phyloP scores from a whole-genome alignment of 2,329 filamentous ascomycete genomes.

The Cadophora gregata region DNA sequence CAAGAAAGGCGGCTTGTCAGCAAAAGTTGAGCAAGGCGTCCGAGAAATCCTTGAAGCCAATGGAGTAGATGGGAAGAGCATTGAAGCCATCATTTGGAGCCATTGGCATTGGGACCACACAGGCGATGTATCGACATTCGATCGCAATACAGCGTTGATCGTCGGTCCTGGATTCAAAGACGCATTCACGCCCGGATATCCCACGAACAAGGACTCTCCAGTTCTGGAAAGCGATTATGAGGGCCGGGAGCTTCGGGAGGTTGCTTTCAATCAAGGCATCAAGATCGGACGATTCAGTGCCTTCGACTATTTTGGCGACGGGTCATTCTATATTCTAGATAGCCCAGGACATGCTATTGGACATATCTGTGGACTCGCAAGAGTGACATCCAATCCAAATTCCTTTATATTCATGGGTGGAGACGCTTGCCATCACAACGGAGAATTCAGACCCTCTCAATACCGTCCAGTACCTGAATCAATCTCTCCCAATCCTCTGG shows the following conservation, averaged over 20 bases:
- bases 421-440: slow-evolving; percentile 53
- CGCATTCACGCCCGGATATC: slow-evolving; percentile 52
- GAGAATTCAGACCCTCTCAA: slow-evolving; percentile 52
- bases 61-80: slow-evolving; percentile 43
- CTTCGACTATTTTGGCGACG: slow-evolving; percentile 61
- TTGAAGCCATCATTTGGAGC: slow-evolving; percentile 46
- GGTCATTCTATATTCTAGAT: slow-evolving; percentile 58
- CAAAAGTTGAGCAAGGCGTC: slow-evolving; percentile 51
- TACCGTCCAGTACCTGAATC: slow-evolving; percentile 48
- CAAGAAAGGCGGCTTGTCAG: slow-evolving; percentile 43
- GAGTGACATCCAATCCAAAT: slow-evolving; percentile 43
- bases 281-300: slow-evolving; percentile 54
- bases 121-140: slow-evolving; percentile 52
- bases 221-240: slow-evolving; percentile 51
- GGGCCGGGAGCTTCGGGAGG: slow-evolving; percentile 45
- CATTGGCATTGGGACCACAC: slow-evolving; percentile 51
- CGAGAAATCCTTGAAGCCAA: slow-evolving; percentile 49
- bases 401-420: slow-evolving; percentile 58
- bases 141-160: slow-evolving; percentile 49
- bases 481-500: slow-evolving; percentile 50
- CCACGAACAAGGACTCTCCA: slow-evolving; percentile 47
- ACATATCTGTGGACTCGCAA: slow-evolving; percentile 51
- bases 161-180: slow-evolving; percentile 55
- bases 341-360: slow-evolving; percentile 57
- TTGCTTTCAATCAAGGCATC: slow-evolving; percentile 45